Evolutionary conservation across 768 basidiomycete genomes (phyloP).

Genomic region (Suillus bovinus): DNA sequence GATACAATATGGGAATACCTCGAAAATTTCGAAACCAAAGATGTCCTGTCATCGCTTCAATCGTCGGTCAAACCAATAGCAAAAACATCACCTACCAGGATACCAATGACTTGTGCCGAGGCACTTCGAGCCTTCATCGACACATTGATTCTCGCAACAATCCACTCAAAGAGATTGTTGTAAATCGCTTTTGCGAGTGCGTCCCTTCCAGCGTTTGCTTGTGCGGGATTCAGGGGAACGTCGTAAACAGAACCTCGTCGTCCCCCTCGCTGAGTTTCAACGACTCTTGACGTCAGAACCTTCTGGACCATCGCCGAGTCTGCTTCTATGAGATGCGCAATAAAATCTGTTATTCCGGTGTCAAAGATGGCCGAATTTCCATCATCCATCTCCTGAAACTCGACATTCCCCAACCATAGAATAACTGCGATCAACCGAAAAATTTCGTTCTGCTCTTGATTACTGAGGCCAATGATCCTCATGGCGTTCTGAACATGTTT

Average conservation of each 20-base stretch:
- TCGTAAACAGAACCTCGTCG: conserved; percentile 96
- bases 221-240: conserved; percentile 90
- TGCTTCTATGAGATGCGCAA: conserved; percentile 91
- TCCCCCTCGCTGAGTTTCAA: conserved; percentile 94
- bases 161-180: conserved; percentile 99
- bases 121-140: conserved; percentile 89
- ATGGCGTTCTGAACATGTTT: conserved; percentile 72
- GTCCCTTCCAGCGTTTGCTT: conserved; percentile 86
- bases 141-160: conserved; percentile 91
- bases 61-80: conserved; percentile 5
- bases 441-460: conserved; percentile 87
- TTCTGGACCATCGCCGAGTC: conserved; percentile 82
- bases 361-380: conserved; percentile 85
- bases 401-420: conserved; percentile 96
- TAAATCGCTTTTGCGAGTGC: conserved; percentile 96
- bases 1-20: conserved; percentile 45
- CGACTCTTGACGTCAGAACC: conserved; percentile 76
- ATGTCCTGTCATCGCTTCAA: conserved; percentile 64
- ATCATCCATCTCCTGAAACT: conserved; percentile 85
- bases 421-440: conserved; percentile 90
- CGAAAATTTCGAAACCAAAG: conserved; percentile 98
- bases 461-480: conserved; percentile 86
- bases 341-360: conserved; percentile 89
- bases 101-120: conserved; percentile 84
- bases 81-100: conserved; percentile 56